Conservation (phyloP, 257 asterid species). For the Knoxia roxburghii region DNA sequence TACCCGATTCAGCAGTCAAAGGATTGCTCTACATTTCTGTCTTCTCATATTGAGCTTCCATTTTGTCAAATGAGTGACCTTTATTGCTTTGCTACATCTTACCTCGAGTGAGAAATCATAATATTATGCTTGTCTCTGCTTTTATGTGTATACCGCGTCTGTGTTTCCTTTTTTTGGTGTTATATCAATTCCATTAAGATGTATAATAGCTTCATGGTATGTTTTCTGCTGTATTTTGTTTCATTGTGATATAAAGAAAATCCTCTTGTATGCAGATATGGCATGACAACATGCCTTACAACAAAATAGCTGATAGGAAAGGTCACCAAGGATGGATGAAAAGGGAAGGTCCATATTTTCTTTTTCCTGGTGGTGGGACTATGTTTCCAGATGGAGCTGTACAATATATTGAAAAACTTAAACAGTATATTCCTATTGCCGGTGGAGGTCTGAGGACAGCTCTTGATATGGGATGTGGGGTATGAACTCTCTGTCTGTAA, state of each 20-base stretch:
- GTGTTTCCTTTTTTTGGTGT: not conserved
- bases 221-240: not conserved
- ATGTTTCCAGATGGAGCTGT: conserved; percentile 96
- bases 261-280: conserved; percentile 58
- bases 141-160: not conserved
- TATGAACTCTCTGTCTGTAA: conserved; percentile 22
- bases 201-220: too few relatives aligned
- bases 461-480: conserved; percentile 99
- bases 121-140: not conserved
- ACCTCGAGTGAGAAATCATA: not conserved
- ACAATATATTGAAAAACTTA: conserved; percentile 87
- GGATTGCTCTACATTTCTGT: not conserved
- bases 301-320: conserved; percentile 91
- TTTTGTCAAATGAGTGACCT: not conserved
- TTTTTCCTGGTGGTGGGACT: conserved; percentile 97
- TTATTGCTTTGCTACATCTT: not conserved
- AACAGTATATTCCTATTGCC: conserved; percentile 84
- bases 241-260: not conserved
- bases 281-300: conserved; percentile 93
- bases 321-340: conserved; percentile 99
- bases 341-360: conserved; percentile 74
- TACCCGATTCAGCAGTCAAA: not conserved
- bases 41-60: not conserved
- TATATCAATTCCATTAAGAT: not conserved
- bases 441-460: conserved; percentile 88